These are phyloP conservation scores for Aspergillus ostianus DNA, from an alignment of 495 filamentous ascomycete genomes.

Conservation along the genomic window DNA sequence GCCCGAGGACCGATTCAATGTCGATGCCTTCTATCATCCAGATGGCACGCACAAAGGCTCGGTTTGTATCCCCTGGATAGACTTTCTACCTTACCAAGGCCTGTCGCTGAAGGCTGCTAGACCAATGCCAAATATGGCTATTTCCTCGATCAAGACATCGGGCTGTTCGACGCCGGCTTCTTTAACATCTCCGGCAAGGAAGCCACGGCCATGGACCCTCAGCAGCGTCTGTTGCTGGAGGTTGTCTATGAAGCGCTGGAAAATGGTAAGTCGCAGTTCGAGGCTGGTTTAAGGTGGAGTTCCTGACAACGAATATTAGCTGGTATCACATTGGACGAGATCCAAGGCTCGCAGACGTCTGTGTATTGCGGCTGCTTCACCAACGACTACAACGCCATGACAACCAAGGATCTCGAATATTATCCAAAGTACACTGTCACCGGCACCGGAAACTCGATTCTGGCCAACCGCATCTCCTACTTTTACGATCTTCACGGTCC, in stretches of 20 bases:
- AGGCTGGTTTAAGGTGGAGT: neutral
- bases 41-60: neutral
- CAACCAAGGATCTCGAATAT: neutral
- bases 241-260: constrained; percentile 27
- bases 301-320: neutral
- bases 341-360: constrained; percentile 15
- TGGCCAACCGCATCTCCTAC: constrained; percentile 29
- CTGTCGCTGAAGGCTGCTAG: neutral
- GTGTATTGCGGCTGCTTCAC: constrained; percentile 17
- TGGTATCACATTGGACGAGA: constrained; percentile 11
- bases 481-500: constrained; percentile 30
- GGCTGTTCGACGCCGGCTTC: neutral
- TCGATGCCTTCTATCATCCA: constrained; percentile 4
- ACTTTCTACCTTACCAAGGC: neutral
- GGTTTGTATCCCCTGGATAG: neutral
- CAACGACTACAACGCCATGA: constrained; percentile 16
- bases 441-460: constrained; percentile 11
- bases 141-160: neutral
- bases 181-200: constrained; percentile 1
- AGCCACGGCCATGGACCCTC: constrained; percentile 19
- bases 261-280: constrained; percentile 11
- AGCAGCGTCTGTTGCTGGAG: constrained; percentile 26
- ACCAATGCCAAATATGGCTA: neutral
- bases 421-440: constrained; percentile 4
- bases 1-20: neutral